Evolutionary conservation across 2,329 filamentous ascomycete genomes (phyloP), one percentile per base, ranked within the genome.

Genomic region (Fusarium dlaminii): DNA sequence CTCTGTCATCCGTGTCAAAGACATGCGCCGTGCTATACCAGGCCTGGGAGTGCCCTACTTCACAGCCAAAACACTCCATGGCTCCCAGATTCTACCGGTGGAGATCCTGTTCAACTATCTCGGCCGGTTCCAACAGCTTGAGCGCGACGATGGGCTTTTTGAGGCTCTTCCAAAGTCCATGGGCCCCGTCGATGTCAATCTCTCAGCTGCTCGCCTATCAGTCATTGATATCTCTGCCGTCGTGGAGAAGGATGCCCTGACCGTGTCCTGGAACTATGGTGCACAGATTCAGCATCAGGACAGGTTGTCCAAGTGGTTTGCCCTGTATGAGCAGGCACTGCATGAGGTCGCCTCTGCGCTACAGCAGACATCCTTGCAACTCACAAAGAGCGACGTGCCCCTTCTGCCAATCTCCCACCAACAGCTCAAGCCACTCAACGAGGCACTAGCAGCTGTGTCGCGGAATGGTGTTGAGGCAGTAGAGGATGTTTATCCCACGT

Each of bases 401-500:
- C 48, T 62, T 18, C 30, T 62, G 2, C 40, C 57, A 18, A 42
- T 62, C 6, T 66, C 57, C 6, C 49, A 66, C 49, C 6, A 55
- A 30, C 48, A 62, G 10, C 48, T 62, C 27, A 48, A 54, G 40
- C 39, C 48, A 30, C 40, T 66, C 42, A 56, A 66, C 42, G 22
- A 62, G 40, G 32, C 27, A 40, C 49, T 66, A 18, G 57, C 57
- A 30, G 6, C 29, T 14, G 54, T 57, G 6, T 57, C 40, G n/a
- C 54, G 54, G 3, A 43, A 57, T 7, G 54, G 54, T 22, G 37
- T 37, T 3, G 32, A 46, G 45, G 63, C 17, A 51, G 56, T 66
- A 30, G 63, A 66, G 40, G 63, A 62, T 18, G 49, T 62, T 5
- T 66, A 62, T 17, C 63, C 63, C 22, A 62, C 57, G 22, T 55